phyloP scores from a whole-genome alignment of 352 stramenopile species.

The Phytophthora palmivora region DNA sequence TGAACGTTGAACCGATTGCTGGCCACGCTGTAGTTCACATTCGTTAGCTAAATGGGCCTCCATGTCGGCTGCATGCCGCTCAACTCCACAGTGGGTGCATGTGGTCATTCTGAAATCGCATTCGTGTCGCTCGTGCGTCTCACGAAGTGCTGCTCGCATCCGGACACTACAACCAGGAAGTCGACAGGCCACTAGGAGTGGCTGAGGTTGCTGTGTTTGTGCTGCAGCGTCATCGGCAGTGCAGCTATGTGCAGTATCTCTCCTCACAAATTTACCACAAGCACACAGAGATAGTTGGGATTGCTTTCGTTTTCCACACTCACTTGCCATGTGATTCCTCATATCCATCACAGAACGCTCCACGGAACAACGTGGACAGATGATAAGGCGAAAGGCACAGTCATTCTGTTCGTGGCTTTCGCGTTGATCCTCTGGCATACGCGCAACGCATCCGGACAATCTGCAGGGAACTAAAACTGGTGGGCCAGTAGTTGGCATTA shows the following conservation, averaged over 20 bases:
- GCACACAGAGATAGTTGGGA: conserved; percentile 21
- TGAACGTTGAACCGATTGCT: conserved; percentile 10
- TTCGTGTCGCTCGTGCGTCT: conserved; percentile 65
- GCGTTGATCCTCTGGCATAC: conserved; percentile 39
- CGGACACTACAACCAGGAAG: conserved; percentile 30
- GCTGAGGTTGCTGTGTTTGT: not conserved
- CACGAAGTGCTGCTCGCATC: conserved; percentile 49
- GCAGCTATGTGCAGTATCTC: conserved; percentile 20
- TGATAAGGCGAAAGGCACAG: conserved; percentile 19
- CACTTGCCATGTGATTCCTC: conserved; percentile 42
- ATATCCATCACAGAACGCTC: conserved; percentile 37
- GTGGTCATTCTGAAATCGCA: conserved; percentile 46
- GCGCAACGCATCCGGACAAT: conserved; percentile 40
- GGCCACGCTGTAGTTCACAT: conserved; percentile 48
- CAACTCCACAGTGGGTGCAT: conserved; percentile 48
- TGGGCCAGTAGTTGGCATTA: not conserved
- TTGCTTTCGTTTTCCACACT: conserved; percentile 35
- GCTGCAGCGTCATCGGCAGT: not conserved
- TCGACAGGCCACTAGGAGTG: conserved; percentile 25
- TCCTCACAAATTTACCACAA: conserved; percentile 30
- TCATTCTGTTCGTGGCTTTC: conserved; percentile 41
- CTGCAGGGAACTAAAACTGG: conserved; percentile 43
- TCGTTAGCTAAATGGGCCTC: conserved; percentile 46
- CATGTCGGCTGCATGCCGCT: conserved; percentile 53
- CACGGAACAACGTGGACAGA: conserved; percentile 17